These are phyloP conservation scores for Aleurites moluccanus DNA, from an alignment of 441 rosid genomes.

Conservation along the genomic window DNA sequence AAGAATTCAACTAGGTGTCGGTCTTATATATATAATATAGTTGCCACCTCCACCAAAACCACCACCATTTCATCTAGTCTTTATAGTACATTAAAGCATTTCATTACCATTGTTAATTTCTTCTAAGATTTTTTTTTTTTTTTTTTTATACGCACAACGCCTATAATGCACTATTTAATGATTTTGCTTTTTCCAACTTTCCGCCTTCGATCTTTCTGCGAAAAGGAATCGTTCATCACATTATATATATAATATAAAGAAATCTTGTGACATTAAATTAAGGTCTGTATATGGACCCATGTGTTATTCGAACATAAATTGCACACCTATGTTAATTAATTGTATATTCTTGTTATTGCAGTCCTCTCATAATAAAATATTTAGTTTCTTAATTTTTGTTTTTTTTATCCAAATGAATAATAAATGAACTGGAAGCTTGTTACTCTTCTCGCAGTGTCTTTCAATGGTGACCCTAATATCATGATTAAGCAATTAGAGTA, in stretches of 20 bases:
- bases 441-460: too few relatives aligned
- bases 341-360: background rate
- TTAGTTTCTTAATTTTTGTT: background rate
- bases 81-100: background rate
- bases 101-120: background rate
- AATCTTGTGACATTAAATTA: background rate
- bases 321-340: background rate
- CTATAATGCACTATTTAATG: background rate
- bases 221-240: background rate
- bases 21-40: background rate
- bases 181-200: background rate
- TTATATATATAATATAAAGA: background rate
- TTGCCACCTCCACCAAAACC: slow-evolving; percentile 10
- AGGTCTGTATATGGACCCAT: background rate
- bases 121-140: background rate
- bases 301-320: background rate
- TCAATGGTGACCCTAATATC: too few relatives aligned
- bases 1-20: background rate
- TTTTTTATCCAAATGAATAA: background rate
- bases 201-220: background rate
- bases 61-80: background rate
- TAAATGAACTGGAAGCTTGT: background rate
- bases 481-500: too few relatives aligned
- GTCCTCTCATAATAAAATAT: background rate
- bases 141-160: background rate